These are phyloP conservation scores for Pyrrhoderma noxium DNA, from an alignment of 1,284 basidiomycete genomes.

Conservation along the genomic window DNA sequence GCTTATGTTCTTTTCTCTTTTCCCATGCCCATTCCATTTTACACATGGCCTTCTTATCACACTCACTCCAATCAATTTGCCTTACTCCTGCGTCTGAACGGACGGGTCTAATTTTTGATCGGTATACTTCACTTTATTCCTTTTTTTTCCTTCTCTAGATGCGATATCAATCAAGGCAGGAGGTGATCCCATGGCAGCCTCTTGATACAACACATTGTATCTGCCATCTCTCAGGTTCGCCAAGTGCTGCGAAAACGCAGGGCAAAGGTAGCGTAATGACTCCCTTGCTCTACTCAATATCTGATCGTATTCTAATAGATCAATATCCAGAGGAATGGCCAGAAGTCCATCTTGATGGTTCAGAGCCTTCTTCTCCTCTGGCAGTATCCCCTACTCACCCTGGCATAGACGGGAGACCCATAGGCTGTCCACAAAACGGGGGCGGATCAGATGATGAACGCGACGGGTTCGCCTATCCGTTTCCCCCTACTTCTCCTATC, in stretches of 20 bases:
- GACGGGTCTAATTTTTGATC: background rate
- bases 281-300: background rate
- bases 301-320: background rate
- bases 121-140: background rate
- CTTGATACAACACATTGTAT: conserved; percentile 13
- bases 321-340: conserved; percentile 9
- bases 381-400: background rate
- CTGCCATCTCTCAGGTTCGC: conserved; percentile 17
- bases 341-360: conserved; percentile 6
- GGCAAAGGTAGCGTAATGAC: background rate
- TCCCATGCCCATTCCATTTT: background rate
- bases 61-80: too few relatives aligned
- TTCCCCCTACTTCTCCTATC: conserved; percentile 6
- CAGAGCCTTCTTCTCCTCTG: conserved; percentile 1
- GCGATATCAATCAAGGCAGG: conserved; percentile 14
- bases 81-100: background rate
- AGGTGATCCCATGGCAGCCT: conserved; percentile 17
- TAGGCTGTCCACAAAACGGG: too few relatives aligned
- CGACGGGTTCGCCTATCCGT: background rate
- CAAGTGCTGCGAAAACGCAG: background rate
- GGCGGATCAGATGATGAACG: conserved; percentile 9
- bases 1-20: background rate
- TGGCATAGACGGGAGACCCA: background rate
- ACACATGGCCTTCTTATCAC: background rate
- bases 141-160: conserved; percentile 4